Evolutionary conservation across 345 rosid species (phyloP).

Genomic region (Citropsis articulata): DNA sequence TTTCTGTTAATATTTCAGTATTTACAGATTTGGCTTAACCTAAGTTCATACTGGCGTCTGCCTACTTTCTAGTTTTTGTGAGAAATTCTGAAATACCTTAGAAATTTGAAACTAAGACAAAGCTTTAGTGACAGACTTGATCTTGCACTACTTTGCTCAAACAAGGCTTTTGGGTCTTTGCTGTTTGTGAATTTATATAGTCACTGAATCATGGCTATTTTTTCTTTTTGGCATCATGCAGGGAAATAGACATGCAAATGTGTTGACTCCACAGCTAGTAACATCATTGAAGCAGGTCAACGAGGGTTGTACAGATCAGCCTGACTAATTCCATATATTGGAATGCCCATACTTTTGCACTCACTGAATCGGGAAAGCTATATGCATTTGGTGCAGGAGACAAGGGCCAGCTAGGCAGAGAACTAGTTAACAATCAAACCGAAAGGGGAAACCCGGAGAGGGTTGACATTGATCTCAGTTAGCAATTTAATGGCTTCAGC

Average conservation of each 20-base stretch:
- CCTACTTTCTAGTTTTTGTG: not conserved
- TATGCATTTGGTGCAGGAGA: conserved; percentile 94
- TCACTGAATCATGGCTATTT: not conserved
- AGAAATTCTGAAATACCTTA: not conserved
- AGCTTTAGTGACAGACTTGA: not conserved
- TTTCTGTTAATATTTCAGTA: not conserved
- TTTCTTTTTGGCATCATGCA: conserved; percentile 17
- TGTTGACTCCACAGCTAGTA: conserved; percentile 67
- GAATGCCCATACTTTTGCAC: conserved; percentile 90
- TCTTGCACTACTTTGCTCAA: not conserved
- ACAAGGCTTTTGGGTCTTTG: not conserved
- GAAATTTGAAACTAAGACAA: not conserved
- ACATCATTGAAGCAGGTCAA: conserved; percentile 66
- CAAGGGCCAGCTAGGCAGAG: conserved; percentile 86
- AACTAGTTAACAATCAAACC: conserved; percentile 56
- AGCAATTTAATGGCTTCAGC: conserved; percentile 21
- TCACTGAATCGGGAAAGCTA: conserved; percentile 76
- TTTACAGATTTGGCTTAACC: not conserved
- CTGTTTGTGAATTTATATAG: not conserved
- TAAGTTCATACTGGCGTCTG: not conserved
- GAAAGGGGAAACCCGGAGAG: conserved; percentile 77
- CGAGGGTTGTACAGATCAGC: conserved; percentile 87
- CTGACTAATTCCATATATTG: conserved; percentile 75
- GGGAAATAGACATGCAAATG: conserved; percentile 66
- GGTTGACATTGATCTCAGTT: conserved; percentile 70